Base-by-base conservation (phyloP, 2,329 filamentous ascomycete genomes). In the Microsporum ferrugineum region DNA sequence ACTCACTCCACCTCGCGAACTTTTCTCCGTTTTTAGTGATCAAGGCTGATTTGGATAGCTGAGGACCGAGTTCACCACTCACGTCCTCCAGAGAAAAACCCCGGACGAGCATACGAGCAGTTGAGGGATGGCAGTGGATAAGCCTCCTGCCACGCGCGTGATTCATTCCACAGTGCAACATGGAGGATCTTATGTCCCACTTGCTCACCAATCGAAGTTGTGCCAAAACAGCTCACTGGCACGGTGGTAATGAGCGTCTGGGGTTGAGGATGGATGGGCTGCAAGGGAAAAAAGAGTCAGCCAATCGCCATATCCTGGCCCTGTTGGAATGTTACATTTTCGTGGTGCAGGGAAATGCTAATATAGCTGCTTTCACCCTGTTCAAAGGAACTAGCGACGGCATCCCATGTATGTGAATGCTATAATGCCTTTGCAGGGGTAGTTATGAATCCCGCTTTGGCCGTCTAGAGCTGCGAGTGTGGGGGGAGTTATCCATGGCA, bases 1-100 rank as follows among this genome's bases (percentile, higher is more conserved):
- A 66, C 6, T 62, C 55, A 63, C 63, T 66, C 63, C 65, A 66
- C 57, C 63, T 41, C 36, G 56, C 56, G 17, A 41, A 58, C 43
- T 61, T 23, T 33, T 39, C 31, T 33, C 10, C 34, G 43, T 51
- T 60, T 17, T 14, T 17, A 31, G 56, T 43, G 56, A 58, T 36
- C 56, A 39, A 29, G 12, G 56, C 56, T 6, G 56, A 58, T 4
- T 33, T 7, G 5, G 34, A 41, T 29, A 58, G 29, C 23, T 43
- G 29, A 45, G 56, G 38, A 4, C 56, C 36, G 5, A 58, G 34
- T 27, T 58, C 56, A 29, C 36, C n/a, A 4, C 38, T 41, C 17
- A 58, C 56, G 12, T 41, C 36, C 2, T 45, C 36, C 36, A 58
- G 6, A n/a, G 56, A 58, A 3, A 58, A 10, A n/a, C 34, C 36